phyloP scores from a whole-genome alignment of 345 rosid genomes.

The Litchi chinensis region DNA sequence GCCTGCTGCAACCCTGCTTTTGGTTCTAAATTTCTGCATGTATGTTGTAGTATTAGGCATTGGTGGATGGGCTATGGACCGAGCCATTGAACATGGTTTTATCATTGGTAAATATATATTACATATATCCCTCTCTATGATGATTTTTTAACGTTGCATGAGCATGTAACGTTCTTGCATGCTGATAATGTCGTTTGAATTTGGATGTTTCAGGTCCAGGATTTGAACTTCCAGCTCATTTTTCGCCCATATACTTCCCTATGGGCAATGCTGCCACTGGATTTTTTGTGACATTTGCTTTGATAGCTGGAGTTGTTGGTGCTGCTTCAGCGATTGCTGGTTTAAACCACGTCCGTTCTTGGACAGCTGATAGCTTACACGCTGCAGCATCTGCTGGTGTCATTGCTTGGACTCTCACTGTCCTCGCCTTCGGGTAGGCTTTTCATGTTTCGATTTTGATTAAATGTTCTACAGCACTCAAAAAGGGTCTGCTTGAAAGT shows the following conservation, averaged over 20 bases:
- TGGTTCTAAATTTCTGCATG: slow-evolving; percentile 79
- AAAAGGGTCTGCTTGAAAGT: neutral
- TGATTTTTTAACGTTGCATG: neutral
- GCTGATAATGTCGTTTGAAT: neutral
- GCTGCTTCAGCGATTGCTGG: slow-evolving; percentile 76
- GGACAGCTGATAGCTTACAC: slow-evolving; percentile 64
- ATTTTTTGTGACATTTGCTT: slow-evolving; percentile 74
- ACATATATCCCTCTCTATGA: neutral
- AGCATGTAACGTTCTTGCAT: neutral
- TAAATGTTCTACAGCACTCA: neutral
- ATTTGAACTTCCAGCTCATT: slow-evolving; percentile 77
- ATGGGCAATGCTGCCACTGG: slow-evolving; percentile 99
- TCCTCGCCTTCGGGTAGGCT: slow-evolving; percentile 86
- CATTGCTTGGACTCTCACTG: slow-evolving; percentile 88
- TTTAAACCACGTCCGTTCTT: slow-evolving; percentile 59
- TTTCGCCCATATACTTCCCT: slow-evolving; percentile 87
- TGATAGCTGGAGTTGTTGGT: slow-evolving; percentile 90
- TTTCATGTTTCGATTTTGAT: neutral
- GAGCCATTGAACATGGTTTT: slow-evolving; percentile 79
- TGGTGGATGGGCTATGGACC: slow-evolving; percentile 84
- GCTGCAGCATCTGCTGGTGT: slow-evolving; percentile 72
- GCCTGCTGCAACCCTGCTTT: slow-evolving; percentile 56
- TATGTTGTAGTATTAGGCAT: slow-evolving; percentile 68
- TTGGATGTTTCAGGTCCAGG: slow-evolving; percentile 55
- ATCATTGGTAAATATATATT: slow-evolving; percentile 54